These are phyloP conservation scores for Metschnikowia proteae DNA, from an alignment of 805 yeast genomes.

Conservation along the genomic window DNA sequence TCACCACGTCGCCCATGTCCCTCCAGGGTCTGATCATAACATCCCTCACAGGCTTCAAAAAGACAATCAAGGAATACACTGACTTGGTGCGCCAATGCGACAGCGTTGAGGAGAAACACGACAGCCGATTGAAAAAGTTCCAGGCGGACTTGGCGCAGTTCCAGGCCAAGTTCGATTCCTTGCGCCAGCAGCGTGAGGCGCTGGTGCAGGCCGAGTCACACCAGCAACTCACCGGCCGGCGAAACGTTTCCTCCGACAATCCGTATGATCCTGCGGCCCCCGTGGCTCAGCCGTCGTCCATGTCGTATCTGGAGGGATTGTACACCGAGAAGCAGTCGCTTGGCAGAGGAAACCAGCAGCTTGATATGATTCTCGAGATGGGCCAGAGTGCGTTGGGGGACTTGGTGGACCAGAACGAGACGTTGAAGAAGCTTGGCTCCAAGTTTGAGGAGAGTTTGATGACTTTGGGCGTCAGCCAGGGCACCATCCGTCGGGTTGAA, in stretches of 20 bases:
- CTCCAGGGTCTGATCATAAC: conserved; percentile 77
- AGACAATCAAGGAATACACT: conserved; percentile 70
- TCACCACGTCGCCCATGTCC: conserved; percentile 69
- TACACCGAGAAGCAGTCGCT: conserved; percentile 63
- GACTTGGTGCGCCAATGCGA: conserved; percentile 57
- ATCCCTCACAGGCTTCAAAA: conserved; percentile 66
- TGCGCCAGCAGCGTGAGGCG: conserved; percentile 55
- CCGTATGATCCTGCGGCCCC: conserved; percentile 40
- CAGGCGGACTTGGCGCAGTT: conserved; percentile 45
- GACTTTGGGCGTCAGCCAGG: conserved; percentile 82
- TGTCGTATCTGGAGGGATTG: conserved; percentile 57
- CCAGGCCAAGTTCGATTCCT: conserved; percentile 47
- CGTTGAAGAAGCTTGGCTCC: conserved; percentile 57
- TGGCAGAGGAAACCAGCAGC: conserved; percentile 68
- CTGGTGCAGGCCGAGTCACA: conserved; percentile 43
- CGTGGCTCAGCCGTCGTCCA: conserved; percentile 20
- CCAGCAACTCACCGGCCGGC: conserved; percentile 54
- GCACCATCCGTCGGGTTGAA: conserved; percentile 77
- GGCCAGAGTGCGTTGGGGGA: conserved; percentile 85
- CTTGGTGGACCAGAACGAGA: conserved; percentile 77
- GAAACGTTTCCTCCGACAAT: conserved; percentile 43
- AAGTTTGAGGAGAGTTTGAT: conserved; percentile 64
- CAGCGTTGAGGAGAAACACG: conserved; percentile 49
- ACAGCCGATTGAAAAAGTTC: conserved; percentile 54
- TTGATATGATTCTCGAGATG: conserved; percentile 88